phyloP scores from a whole-genome alignment of 129 eudicot genomes.

The Flaveria sonorensis region DNA sequence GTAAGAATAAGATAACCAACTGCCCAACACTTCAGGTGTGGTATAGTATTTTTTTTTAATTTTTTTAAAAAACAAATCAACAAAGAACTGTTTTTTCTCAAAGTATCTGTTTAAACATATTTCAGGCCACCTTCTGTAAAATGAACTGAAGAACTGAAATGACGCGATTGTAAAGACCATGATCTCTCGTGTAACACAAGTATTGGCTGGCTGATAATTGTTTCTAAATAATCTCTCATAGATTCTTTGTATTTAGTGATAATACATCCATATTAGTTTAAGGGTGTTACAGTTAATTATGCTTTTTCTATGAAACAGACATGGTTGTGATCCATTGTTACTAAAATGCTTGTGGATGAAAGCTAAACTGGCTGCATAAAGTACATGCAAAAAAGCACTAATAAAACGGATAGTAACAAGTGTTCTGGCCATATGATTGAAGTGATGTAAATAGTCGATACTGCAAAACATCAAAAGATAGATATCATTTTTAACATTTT shows the following conservation, averaged over 20 bases:
- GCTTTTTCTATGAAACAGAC: neutral
- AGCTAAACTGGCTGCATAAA: no score
- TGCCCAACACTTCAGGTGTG: neutral
- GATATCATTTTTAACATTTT: neutral
- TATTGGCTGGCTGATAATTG: conserved; percentile 10
- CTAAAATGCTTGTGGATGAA: no score
- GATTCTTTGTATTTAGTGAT: neutral
- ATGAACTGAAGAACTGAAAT: conserved; percentile 11
- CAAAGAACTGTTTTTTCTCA: neutral
- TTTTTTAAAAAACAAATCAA: neutral
- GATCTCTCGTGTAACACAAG: neutral
- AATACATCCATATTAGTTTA: neutral
- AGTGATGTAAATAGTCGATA: neutral
- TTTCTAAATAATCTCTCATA: conserved; percentile 12
- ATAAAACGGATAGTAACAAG: no score
- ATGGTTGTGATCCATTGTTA: neutral
- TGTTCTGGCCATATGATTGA: neutral
- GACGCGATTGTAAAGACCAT: neutral
- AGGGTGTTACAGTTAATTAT: neutral
- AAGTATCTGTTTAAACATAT: neutral
- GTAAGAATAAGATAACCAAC: conserved; percentile 9
- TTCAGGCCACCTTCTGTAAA: conserved; percentile 21
- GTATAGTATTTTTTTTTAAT: neutral
- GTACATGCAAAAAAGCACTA: no score
- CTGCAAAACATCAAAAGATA: neutral